phyloP scores from a whole-genome alignment of 208 protist genomes.

The Trypanosoma mega region DNA sequence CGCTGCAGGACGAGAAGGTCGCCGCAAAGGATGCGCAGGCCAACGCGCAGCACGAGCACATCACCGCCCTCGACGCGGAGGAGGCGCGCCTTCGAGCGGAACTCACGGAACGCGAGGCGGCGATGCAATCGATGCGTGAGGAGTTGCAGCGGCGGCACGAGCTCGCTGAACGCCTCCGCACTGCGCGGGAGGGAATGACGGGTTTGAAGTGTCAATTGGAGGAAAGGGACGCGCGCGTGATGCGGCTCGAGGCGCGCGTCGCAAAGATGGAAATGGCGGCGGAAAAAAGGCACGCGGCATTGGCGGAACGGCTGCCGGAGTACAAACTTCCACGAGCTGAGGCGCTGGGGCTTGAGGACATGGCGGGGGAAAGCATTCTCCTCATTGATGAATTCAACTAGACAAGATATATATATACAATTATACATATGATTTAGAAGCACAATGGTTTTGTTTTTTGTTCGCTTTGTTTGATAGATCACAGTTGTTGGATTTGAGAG shows the following conservation, averaged over 20 bases:
- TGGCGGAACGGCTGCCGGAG: slow-evolving; percentile 53
- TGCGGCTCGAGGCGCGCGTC: slow-evolving; percentile 63
- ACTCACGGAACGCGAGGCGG: slow-evolving; percentile 37
- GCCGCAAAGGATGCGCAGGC: slow-evolving; percentile 52
- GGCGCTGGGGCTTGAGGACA: slow-evolving; percentile 58
- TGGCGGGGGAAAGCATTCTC: slow-evolving; percentile 75
- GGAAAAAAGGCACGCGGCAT: slow-evolving; percentile 61
- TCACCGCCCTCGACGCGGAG: slow-evolving; percentile 51
- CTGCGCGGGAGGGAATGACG: slow-evolving; percentile 45
- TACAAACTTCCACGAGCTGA: slow-evolving; percentile 53
- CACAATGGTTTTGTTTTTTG: slow-evolving; percentile 1
- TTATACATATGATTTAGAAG: background rate
- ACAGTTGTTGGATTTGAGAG: background rate
- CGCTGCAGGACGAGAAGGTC: slow-evolving; percentile 74
- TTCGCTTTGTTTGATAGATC: background rate
- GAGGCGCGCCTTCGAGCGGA: slow-evolving; percentile 47
- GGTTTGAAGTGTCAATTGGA: slow-evolving; percentile 67
- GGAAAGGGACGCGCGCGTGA: slow-evolving; percentile 71
- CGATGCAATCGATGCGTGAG: slow-evolving; percentile 34
- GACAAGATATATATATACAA: background rate
- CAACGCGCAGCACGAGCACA: slow-evolving; percentile 42
- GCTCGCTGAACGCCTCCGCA: slow-evolving; percentile 38
- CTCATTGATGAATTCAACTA: slow-evolving; percentile 66
- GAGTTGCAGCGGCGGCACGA: slow-evolving; percentile 51
- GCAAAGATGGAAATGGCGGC: slow-evolving; percentile 52